Base-by-base conservation (phyloP, 2,329 filamentous ascomycete species). In the Aureobasidium musti region DNA sequence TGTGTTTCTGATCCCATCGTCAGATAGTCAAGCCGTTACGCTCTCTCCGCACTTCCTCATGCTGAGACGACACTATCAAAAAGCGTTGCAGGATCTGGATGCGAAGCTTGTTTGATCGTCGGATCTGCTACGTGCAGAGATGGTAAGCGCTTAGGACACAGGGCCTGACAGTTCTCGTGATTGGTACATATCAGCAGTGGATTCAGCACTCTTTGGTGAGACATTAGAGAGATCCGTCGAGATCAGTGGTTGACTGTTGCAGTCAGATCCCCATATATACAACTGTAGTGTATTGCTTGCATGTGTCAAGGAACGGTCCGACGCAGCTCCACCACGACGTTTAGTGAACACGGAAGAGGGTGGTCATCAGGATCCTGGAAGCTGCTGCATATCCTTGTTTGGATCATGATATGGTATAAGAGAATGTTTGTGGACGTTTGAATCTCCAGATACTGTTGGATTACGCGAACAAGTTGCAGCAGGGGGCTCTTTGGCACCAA, bases 1-100 rank as follows among this genome's bases (percentile, higher is more conserved):
- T 61, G 14, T 30, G 57, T 61, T 61, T 61, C 57, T 47, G 57
- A 49, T 61, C 8, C 5, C 41, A 49, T 33, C 57, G 43, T 23
- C 43, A 33, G 19, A 37, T 61, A 49, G 57, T 49, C 11, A 21
- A 4, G 57, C 57, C 57, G 57, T 59, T 43, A 5, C n/a, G 5
- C 1, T 5, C 17, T 23, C 57, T 61, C 57, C 57, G 57, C 57
- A 37, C 19, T 23, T 33, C 28, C 4, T 35, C 1, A 23, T 28
- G 17, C 57, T 61, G 57, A 47, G 57, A 49, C 57, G 19, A 2
- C 3, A 23, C 23, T 26, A 41, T 33, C 45, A 26, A 37, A 28
- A 23, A 57, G 30, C 13, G 37, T 28, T 28, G 53, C 19, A 45
- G 17, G 39, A 33, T 35, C 28, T 59, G 19, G n/a, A 8, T 14